Percentiles rank a stretch among this genome's conserved stretches.
Conservation (phyloP, 768 basidiomycete species). For the Suillus sp. region DNA sequence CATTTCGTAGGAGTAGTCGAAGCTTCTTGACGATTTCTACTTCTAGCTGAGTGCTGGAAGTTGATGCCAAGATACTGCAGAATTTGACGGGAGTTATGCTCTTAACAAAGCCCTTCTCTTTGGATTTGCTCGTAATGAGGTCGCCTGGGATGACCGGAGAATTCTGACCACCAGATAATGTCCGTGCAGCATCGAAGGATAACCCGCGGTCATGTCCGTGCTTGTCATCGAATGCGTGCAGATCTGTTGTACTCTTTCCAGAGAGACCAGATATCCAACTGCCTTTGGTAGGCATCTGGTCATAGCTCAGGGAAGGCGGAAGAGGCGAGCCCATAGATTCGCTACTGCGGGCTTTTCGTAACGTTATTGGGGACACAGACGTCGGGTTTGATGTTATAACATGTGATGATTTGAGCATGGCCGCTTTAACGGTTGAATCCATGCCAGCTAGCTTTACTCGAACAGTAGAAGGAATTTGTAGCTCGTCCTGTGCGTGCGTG, state of each 20-base stretch:
- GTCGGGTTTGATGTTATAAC: constrained; percentile 50
- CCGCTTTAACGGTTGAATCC: constrained; percentile 85
- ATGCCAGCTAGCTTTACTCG: constrained; percentile 79
- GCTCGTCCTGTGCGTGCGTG: constrained; percentile 63
- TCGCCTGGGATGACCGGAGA: constrained; percentile 42
- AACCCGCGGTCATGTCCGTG: constrained; percentile 55
- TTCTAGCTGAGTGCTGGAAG: constrained; percentile 78
- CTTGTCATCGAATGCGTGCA: constrained; percentile 29
- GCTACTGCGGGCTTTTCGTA: constrained; percentile 73
- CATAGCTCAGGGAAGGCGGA: constrained; percentile 41
- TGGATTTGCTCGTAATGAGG: constrained; percentile 42
- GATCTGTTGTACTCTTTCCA: constrained; percentile 34
- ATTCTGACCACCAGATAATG: constrained; percentile 57
- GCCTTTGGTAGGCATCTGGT: constrained; percentile 30
- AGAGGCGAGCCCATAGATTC: constrained; percentile 65
- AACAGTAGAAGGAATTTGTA: constrained; percentile 80
- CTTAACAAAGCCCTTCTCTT: constrained; percentile 56
- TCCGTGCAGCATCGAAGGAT: constrained; percentile 57
- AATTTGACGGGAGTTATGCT: constrained; percentile 65
- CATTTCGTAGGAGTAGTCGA: constrained; percentile 83
- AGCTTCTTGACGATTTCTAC: constrained; percentile 87
- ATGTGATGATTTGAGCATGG: constrained; percentile 87
- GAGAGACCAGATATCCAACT: constrained; percentile 30
- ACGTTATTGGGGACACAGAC: constrained; percentile 47
- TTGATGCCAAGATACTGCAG: constrained; percentile 64